Conservation (phyloP, 805 yeast genomes). For the Grigorovia humatica region DNA sequence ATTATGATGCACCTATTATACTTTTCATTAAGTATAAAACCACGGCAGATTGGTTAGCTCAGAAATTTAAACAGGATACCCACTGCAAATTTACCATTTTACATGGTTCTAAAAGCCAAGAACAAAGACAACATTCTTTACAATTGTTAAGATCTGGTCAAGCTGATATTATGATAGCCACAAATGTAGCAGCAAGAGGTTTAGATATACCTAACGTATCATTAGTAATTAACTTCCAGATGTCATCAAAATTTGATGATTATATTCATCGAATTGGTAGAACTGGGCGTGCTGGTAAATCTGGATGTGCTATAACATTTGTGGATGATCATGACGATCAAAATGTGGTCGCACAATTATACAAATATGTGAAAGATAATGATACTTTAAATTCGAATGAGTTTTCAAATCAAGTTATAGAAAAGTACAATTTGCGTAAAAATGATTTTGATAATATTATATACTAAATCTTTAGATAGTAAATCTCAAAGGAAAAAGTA, state of each 20-base stretch:
- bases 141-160: conserved; percentile 44
- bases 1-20: conserved; percentile 50
- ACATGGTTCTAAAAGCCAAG: conserved; percentile 84
- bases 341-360: conserved; percentile 37
- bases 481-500: no score
- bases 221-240: conserved; percentile 76
- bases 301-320: conserved; percentile 69
- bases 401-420: conserved; percentile 5
- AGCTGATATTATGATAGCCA: conserved; percentile 66
- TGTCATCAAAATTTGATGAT: conserved; percentile 68
- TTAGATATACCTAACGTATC: conserved; percentile 84
- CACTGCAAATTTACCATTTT: conserved; percentile 48
- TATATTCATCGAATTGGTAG: conserved; percentile 92
- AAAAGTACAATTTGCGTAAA: conserved; percentile 11
- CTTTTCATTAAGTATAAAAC: conserved; percentile 72
- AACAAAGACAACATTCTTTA: conserved; percentile 72
- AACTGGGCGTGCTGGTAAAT: conserved; percentile 89
- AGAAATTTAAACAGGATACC: conserved; percentile 34
- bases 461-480: not conserved
- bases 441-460: conserved; percentile 7
- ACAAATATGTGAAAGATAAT: conserved; percentile 30
- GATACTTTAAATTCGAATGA: conserved; percentile 12
- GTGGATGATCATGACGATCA: conserved; percentile 46
- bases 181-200: conserved; percentile 95
- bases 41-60: conserved; percentile 56